Evolutionary conservation across 129 eudicot species (phyloP).

Genomic region (Ambrosia artemisiifolia): DNA sequence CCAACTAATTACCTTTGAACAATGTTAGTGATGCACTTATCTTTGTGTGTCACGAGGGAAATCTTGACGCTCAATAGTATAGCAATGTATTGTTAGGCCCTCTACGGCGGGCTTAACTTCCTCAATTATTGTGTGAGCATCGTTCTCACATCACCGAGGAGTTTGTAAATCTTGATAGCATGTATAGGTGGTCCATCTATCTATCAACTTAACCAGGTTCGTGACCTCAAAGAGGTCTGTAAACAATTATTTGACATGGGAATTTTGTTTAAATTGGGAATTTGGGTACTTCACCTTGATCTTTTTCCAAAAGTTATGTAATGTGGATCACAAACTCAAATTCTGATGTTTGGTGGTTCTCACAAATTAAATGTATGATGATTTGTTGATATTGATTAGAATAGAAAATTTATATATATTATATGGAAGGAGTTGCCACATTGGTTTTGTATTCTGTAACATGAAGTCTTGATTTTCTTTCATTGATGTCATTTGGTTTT

Average conservation of each 20-base stretch:
- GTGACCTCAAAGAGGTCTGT: neutral
- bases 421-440: constrained; percentile 17
- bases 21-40: neutral
- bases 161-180: constrained; percentile 25
- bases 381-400: neutral
- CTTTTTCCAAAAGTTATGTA: constrained; percentile 9
- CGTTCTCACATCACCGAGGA: constrained; percentile 9
- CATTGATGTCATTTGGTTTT: neutral
- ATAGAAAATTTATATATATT: neutral
- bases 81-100: neutral
- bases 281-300: neutral
- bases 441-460: constrained; percentile 9
- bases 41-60: constrained; percentile 23
- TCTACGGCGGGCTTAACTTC: constrained; percentile 24
- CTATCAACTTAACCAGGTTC: constrained; percentile 17
- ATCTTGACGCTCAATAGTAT: constrained; percentile 9
- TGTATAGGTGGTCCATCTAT: constrained; percentile 3
- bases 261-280: neutral
- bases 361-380: constrained; percentile 13
- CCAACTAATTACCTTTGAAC: constrained; percentile 16
- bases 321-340: constrained; percentile 2
- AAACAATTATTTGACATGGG: neutral
- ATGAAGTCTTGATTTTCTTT: neutral
- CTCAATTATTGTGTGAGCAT: constrained; percentile 3
- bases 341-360: constrained; percentile 14